Percentiles rank a stretch among this genome's conserved stretches.
These are phyloP conservation scores for Lactarius akahatsu DNA, from an alignment of 768 basidiomycete species.

Conservation along the genomic window DNA sequence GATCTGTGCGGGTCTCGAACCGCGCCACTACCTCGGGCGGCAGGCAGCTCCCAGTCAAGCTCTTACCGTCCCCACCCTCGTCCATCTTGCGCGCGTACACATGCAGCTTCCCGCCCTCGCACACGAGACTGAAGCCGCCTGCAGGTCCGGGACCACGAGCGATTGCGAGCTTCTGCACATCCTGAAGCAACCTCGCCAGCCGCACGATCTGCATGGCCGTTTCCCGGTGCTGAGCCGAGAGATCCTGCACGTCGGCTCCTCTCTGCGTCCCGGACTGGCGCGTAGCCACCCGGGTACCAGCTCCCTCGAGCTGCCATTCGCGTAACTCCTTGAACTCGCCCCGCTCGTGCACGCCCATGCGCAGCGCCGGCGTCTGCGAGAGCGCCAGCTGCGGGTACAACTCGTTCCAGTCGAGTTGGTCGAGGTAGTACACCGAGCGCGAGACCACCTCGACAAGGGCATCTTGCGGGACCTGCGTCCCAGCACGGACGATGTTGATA, in stretches of 20 bases:
- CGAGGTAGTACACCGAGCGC: conserved; percentile 28
- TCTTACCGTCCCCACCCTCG: neutral
- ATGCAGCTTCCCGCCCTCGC: conserved; percentile 6
- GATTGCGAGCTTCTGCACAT: conserved; percentile 20
- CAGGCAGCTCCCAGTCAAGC: conserved; percentile 6
- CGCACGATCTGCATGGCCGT: conserved; percentile 9
- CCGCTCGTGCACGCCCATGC: conserved; percentile 54
- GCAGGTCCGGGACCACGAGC: conserved; percentile 14
- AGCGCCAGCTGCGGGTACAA: conserved; percentile 66
- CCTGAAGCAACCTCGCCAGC: conserved; percentile 19
- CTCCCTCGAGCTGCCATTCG: conserved; percentile 40
- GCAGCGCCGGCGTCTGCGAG: conserved; percentile 63
- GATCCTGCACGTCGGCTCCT: neutral
- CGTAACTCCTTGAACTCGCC: conserved; percentile 53
- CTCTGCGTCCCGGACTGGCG: neutral
- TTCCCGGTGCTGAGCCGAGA: conserved; percentile 5
- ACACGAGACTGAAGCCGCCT: conserved; percentile 16
- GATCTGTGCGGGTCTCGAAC: neutral
- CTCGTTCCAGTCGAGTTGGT: conserved; percentile 53
- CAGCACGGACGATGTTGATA: conserved; percentile 22
- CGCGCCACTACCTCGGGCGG: conserved; percentile 14
- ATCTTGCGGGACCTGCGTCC: conserved; percentile 23
- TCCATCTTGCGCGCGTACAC: conserved; percentile 7
- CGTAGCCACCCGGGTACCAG: conserved; percentile 17
- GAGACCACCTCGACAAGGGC: conserved; percentile 39